Evolutionary conservation across 768 basidiomycete genomes (phyloP).

Genomic region (Boletus rubescentipes): DNA sequence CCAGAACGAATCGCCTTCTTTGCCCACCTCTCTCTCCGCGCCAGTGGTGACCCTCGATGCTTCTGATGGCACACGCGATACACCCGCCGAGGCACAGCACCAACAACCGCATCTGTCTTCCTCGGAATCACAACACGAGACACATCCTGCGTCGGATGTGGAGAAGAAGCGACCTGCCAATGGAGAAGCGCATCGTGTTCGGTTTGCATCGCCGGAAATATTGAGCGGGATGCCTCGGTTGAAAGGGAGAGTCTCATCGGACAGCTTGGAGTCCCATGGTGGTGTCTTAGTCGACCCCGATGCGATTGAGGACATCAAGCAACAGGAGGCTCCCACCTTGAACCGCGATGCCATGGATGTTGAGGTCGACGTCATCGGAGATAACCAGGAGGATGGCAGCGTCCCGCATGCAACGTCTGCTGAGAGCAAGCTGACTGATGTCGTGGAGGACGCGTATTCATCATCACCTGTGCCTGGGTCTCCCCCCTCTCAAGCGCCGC

Average conservation of each 20-base stretch:
- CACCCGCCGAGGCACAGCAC: slow-evolving; percentile 23
- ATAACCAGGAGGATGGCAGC: background rate
- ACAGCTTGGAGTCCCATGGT: background rate
- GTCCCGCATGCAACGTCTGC: background rate
- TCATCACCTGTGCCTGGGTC: background rate
- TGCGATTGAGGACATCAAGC: background rate
- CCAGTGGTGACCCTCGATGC: slow-evolving; percentile 7
- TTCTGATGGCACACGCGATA: slow-evolving; percentile 21
- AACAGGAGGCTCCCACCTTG: background rate
- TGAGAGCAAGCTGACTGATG: background rate
- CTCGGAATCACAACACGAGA: slow-evolving; percentile 9
- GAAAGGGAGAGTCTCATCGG: background rate
- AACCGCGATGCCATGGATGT: slow-evolving; percentile 25
- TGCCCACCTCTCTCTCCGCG: slow-evolving; percentile 3
- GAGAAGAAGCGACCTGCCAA: slow-evolving; percentile 12
- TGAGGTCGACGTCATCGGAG: slow-evolving; percentile 12
- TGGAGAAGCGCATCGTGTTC: slow-evolving; percentile 24
- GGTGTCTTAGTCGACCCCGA: background rate
- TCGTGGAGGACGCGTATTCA: background rate
- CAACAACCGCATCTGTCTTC: slow-evolving; percentile 19
- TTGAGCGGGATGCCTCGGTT: slow-evolving; percentile 15
- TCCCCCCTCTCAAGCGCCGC: background rate
- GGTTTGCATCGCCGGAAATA: slow-evolving; percentile 34
- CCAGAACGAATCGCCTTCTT: slow-evolving; percentile 15
- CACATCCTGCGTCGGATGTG: background rate